These are phyloP conservation scores for Zhuliangozyma blackwelliae DNA, from an alignment of 1,139 yeast species.

Conservation along the genomic window DNA sequence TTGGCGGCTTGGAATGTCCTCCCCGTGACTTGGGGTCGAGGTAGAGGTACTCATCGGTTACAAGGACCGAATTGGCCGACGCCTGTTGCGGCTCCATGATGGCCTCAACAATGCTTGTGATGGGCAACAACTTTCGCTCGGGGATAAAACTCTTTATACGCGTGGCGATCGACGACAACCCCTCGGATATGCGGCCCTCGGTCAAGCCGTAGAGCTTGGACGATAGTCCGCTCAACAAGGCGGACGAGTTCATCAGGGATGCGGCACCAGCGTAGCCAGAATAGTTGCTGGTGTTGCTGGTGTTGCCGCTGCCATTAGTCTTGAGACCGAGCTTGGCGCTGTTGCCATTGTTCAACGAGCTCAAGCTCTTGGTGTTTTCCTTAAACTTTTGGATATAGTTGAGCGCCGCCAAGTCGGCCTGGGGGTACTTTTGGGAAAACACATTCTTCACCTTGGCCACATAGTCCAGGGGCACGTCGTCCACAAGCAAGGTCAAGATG, in stretches of 20 bases:
- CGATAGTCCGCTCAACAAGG: slow-evolving; percentile 73
- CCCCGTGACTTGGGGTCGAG: slow-evolving; percentile 92
- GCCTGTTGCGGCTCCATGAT: slow-evolving; percentile 79
- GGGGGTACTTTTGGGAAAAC: slow-evolving; percentile 49
- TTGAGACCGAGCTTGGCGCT: no score
- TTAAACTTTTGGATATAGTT: slow-evolving; percentile 74
- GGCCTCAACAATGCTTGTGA: slow-evolving; percentile 86
- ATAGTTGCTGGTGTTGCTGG: slow-evolving; percentile 9
- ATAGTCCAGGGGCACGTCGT: slow-evolving; percentile 62
- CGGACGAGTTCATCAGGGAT: slow-evolving; percentile 40
- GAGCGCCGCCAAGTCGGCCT: slow-evolving; percentile 61
- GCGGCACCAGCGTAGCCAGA: slow-evolving; percentile 12
- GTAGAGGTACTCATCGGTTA: slow-evolving; percentile 85
- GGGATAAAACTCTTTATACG: slow-evolving; percentile 87
- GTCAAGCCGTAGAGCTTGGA: slow-evolving; percentile 76
- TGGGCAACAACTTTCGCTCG: slow-evolving; percentile 79
- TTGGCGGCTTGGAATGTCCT: slow-evolving; percentile 84
- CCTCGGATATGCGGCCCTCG: slow-evolving; percentile 74
- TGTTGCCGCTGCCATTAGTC: background rate
- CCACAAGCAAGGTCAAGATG: slow-evolving; percentile 54
- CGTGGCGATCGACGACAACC: slow-evolving; percentile 81
- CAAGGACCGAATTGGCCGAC: slow-evolving; percentile 53
- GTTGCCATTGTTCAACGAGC: slow-evolving; percentile 14
- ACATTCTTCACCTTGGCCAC: slow-evolving; percentile 62
- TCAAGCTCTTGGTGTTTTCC: slow-evolving; percentile 63